Base-by-base conservation (phyloP, 2,329 filamentous ascomycete genomes). In the Sporothrix dimorphospora region DNA sequence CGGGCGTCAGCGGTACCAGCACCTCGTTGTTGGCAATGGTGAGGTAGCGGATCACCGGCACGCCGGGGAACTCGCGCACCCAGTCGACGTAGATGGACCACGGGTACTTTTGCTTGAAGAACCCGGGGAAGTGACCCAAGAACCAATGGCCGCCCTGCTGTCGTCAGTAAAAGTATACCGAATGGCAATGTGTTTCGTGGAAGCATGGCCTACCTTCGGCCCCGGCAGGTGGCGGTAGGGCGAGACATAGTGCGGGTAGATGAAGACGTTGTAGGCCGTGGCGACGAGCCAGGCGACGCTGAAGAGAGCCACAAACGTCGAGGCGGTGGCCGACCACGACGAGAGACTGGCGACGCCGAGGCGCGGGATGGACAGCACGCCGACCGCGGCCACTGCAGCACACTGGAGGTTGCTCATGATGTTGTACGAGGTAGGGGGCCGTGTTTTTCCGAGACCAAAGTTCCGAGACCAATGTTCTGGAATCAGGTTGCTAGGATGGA, bases 221-320 rank as follows among this genome's bases (percentile, higher is more conserved):
- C 82, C 83, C 0, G 84, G 84, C 1, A 86, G 74, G 67, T 83
- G 77, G 16, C 83, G 79, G n/a, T 85, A 76, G 0, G 83, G 81
- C 0, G 84, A 86, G 61, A 83, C 72, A 71, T 80, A 79, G 66
- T 79, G 78, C 4, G 84, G 84, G 71, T 84, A 85, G 30, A 86
- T 73, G 72, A 84, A 78, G 51, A 81, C 71, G 16, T 77, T 76
- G 74, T 83, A 84, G 5, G 76, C 45, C 53, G 79, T 78, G 70
- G 66, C 40, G 5, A 27, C 9, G 11, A 61, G 7, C 70, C 70
- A 72, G 40, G 7, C 24, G 21, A 42, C 16, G 53, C 24, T 21
- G 12, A 72, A 69, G 14, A 68, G 7, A 6, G 11, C n/a, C 4
- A 61, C 9, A 40, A 51, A 68, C 1, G 49, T 5, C 3, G 21